phyloP scores from a whole-genome alignment of 257 asterid species.

The Gentiana macrophylla region DNA sequence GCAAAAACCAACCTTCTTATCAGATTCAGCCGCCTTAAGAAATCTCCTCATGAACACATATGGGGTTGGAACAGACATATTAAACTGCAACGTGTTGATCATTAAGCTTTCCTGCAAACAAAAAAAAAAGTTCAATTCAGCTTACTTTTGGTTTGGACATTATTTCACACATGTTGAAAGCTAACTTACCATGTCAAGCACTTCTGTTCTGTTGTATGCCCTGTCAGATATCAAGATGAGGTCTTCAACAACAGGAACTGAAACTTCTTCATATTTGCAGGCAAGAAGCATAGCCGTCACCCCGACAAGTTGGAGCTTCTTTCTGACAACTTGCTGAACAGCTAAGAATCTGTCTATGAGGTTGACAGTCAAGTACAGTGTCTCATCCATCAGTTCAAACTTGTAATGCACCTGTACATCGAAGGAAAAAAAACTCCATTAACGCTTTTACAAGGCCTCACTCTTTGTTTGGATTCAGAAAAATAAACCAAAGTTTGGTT shows the following conservation, averaged over 20 bases:
- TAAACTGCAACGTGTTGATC: slow-evolving; percentile 64
- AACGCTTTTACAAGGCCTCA: slow-evolving; percentile 1
- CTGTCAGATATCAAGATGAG: slow-evolving; percentile 74
- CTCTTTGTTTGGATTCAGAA: slow-evolving; percentile 1
- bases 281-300: slow-evolving; percentile 90
- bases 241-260: slow-evolving; percentile 92
- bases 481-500: neutral
- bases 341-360: slow-evolving; percentile 82
- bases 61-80: slow-evolving; percentile 70
- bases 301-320: slow-evolving; percentile 87
- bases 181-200: slow-evolving; percentile 61
- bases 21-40: slow-evolving; percentile 75
- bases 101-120: slow-evolving; percentile 73
- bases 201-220: slow-evolving; percentile 72
- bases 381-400: slow-evolving; percentile 94
- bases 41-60: slow-evolving; percentile 80
- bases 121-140: no score
- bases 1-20: slow-evolving; percentile 43
- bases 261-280: slow-evolving; percentile 92
- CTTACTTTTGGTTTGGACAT: no score
- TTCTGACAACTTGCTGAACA: slow-evolving; percentile 47
- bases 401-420: slow-evolving; percentile 80
- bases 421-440: neutral
- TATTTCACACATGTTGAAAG: no score
- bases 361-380: slow-evolving; percentile 64